A percentile compares a stretch with the other conserved stretches of the same genome.
Conservation (phyloP, 2,329 filamentous ascomycete genomes). For the Emergomyces orientalis region DNA sequence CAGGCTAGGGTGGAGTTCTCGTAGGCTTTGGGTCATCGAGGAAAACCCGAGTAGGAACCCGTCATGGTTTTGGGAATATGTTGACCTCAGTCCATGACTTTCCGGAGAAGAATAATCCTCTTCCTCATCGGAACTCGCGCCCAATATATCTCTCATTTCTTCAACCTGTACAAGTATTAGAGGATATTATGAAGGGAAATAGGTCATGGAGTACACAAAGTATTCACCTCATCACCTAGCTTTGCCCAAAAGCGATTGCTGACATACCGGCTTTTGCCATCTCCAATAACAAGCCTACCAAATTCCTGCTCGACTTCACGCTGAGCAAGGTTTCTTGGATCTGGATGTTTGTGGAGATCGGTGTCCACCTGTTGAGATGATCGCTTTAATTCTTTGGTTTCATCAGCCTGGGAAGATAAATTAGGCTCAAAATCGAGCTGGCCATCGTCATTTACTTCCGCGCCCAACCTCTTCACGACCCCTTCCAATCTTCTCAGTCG, state of each 20-base stretch:
- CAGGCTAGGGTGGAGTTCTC: constrained; percentile 46
- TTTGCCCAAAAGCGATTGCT: constrained; percentile 54
- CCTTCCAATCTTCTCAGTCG: constrained; percentile 50
- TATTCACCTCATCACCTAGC: constrained; percentile 49
- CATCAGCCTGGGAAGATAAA: not conserved
- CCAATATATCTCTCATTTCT: constrained; percentile 53
- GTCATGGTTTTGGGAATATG: constrained; percentile 41
- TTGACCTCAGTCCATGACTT: constrained; percentile 27
- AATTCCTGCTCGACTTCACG: constrained; percentile 40
- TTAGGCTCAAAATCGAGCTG: not conserved
- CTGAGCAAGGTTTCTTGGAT: constrained; percentile 8
- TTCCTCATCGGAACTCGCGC: constrained; percentile 49
- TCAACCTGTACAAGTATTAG: constrained; percentile 40
- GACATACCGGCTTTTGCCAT: constrained; percentile 52
- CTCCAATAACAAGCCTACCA: constrained; percentile 50
- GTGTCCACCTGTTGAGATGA: not conserved
- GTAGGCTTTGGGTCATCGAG: constrained; percentile 48
- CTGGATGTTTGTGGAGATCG: constrained; percentile 11
- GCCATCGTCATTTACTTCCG: constrained; percentile 30
- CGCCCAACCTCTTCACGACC: constrained; percentile 51
- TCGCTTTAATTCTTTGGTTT: not conserved
- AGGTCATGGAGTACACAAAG: not conserved
- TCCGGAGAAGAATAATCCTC: constrained; percentile 44
- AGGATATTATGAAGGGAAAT: constrained; percentile 11
- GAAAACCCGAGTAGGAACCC: constrained; percentile 54